Evolutionary conservation across 1,139 yeast species (phyloP), one percentile per base, ranked within the genome.

Genomic region (Kodamaea ohmeri): DNA sequence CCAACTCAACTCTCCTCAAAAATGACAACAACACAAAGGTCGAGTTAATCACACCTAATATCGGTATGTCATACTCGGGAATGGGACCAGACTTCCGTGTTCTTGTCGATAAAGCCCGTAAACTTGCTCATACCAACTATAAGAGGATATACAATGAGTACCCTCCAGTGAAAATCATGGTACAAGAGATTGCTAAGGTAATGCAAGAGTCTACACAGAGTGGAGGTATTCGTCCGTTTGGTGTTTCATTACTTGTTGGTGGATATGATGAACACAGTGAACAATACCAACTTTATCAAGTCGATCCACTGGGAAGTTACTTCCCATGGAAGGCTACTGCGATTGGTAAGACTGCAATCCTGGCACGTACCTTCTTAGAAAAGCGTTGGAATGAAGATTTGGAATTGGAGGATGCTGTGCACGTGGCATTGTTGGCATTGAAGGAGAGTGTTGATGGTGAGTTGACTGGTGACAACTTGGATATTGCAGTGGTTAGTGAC

Each of bases 281-380:
- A 78, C 44, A 55, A 14, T 89, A 78, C 63, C 88, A 87, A 56
- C 73, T 94, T 46, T 94, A 92, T 62, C 98, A 94, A 64, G 96
- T 94, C 35, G 98, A 94, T 66, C 99, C 99, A 4, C 85, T 96
- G 4, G 99, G 99, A 11, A 83, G 96, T 39, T 94, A 85, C 62
- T 94, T 88, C 76, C 97, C 98, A n/a, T 94, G 99, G 99, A 92
- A 92, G 65, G 98, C 98, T 20, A 92, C 98, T 3, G 97, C 98
- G 20, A 92, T 94, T 53, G 99, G 99, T 47, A 90, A 89, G 60
- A 95, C 96, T 20, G 81, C 96, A 4, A 80, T 81, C 31, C 85
- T 95, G 6, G 98, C 98, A 25, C 92, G 94, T 70, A 92, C 98
- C 1, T 94, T 94, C 56, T 71, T 94, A 58, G 98, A 94, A 61